These are phyloP conservation scores for Populus hybrid DNA, from an alignment of 441 rosid species.

Conservation along the genomic window DNA sequence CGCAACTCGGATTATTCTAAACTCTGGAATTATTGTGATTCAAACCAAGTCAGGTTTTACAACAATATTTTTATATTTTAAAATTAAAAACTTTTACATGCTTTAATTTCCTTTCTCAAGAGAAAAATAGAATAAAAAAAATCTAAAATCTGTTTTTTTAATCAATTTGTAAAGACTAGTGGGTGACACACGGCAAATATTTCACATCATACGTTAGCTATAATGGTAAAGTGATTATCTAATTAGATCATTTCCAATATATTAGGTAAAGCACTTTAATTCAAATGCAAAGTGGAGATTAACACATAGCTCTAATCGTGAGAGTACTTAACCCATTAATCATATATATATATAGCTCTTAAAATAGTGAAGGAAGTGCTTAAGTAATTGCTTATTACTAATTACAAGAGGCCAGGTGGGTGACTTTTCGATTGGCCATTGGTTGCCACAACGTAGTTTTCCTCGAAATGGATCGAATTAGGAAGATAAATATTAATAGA, in stretches of 20 bases:
- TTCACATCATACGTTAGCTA: not conserved
- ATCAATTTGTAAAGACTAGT: not conserved
- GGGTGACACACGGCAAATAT: not conserved
- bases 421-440: constrained; percentile 2
- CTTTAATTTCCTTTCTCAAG: no score
- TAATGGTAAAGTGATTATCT: not conserved
- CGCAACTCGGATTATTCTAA: no score
- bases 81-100: no score
- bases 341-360: not conserved
- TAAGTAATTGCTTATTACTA: not conserved
- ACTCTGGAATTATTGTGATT: no score
- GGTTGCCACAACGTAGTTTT: constrained; percentile 18
- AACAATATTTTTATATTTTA: no score
- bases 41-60: no score
- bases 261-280: not conserved
- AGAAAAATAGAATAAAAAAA: no score
- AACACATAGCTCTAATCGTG: not conserved
- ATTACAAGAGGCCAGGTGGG: not conserved
- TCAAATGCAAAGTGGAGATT: not conserved
- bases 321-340: not conserved
- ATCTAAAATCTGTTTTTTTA: no score
- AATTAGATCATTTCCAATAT: not conserved
- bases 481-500: not conserved
- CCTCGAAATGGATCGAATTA: not conserved
- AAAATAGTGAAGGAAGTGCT: not conserved